A percentile compares a stretch with the other conserved stretches of the same genome.
Conservation (phyloP, 768 basidiomycete species). For the Royoungia palumana region DNA sequence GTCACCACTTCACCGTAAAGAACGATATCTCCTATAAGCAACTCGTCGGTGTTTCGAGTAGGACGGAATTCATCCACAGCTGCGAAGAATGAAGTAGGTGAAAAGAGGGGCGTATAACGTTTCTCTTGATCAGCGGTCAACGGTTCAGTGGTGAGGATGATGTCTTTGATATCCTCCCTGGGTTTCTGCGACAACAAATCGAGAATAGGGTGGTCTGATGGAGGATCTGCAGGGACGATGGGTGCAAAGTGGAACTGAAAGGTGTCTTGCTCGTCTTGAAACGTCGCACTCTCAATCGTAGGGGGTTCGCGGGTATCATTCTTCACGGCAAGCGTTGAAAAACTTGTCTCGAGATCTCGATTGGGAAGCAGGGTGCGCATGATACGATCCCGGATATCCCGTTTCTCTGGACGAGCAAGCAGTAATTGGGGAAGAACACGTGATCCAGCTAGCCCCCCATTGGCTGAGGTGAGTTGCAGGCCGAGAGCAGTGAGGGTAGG, state of each 20-base stretch:
- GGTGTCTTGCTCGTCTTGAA: conserved; percentile 69
- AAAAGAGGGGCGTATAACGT: conserved; percentile 64
- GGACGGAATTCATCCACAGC: conserved; percentile 38
- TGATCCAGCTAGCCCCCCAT: background rate
- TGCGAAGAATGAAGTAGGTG: conserved; percentile 57
- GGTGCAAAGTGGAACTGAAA: conserved; percentile 53
- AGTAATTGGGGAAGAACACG: conserved; percentile 28
- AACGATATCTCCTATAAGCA: conserved; percentile 73
- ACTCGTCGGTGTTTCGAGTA: conserved; percentile 25
- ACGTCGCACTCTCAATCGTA: conserved; percentile 23
- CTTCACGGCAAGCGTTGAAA: conserved; percentile 50
- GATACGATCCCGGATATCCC: conserved; percentile 16
- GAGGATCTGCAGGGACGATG: conserved; percentile 29
- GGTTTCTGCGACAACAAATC: conserved; percentile 26
- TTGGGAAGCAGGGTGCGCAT: conserved; percentile 19
- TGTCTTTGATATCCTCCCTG: conserved; percentile 45
- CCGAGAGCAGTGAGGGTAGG: conserved; percentile 27
- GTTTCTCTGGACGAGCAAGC: conserved; percentile 24
- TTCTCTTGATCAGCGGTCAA: conserved; percentile 42
- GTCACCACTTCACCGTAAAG: conserved; percentile 88
- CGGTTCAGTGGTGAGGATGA: conserved; percentile 51
- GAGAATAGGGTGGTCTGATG: conserved; percentile 16
- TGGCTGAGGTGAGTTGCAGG: conserved; percentile 7
- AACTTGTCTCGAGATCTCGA: conserved; percentile 30
- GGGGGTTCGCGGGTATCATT: conserved; percentile 36